Evolutionary conservation across 164 flowering plant genomes (phyloP).

Genomic region (Dillenia suffruticosa): DNA sequence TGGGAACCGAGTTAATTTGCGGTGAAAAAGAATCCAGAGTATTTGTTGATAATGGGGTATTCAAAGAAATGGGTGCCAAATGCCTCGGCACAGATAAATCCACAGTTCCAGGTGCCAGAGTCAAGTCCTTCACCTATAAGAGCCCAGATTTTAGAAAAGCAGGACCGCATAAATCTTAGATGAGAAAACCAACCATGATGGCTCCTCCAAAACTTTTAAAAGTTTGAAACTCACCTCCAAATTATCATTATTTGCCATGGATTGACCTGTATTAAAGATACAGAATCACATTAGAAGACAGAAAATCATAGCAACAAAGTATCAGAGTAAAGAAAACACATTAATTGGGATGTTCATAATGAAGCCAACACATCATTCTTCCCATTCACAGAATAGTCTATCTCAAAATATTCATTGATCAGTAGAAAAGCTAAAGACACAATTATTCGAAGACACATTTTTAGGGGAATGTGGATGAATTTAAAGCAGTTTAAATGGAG

Average conservation of each 20-base stretch:
- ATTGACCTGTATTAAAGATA: conserved; percentile 35
- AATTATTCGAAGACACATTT: too few species aligned
- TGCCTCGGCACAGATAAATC: conserved; percentile 35
- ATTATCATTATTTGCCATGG: conserved; percentile 32
- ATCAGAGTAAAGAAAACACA: too few species aligned
- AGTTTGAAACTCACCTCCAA: conserved; percentile 39
- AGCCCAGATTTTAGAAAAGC: conserved; percentile 4
- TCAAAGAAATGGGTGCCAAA: conserved; percentile 46
- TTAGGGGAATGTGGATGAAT: too few species aligned
- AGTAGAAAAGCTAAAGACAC: too few species aligned
- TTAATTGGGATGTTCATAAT: too few species aligned
- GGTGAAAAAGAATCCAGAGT: conserved; percentile 29
- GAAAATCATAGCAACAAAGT: neutral
- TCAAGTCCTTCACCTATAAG: conserved; percentile 43
- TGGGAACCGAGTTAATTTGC: conserved; percentile 24
- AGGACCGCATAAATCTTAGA: neutral
- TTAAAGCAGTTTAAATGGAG: too few species aligned
- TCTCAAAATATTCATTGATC: too few species aligned
- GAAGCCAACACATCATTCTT: too few species aligned
- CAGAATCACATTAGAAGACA: conserved; percentile 13
- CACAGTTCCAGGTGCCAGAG: conserved; percentile 37
- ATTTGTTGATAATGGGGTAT: conserved; percentile 36
- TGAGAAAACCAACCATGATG: neutral
- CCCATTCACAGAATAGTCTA: too few species aligned
- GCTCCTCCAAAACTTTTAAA: conserved; percentile 6